Evolutionary conservation across 2,329 filamentous ascomycete species (phyloP).

Genomic region (Colletotrichum gigasporum): DNA sequence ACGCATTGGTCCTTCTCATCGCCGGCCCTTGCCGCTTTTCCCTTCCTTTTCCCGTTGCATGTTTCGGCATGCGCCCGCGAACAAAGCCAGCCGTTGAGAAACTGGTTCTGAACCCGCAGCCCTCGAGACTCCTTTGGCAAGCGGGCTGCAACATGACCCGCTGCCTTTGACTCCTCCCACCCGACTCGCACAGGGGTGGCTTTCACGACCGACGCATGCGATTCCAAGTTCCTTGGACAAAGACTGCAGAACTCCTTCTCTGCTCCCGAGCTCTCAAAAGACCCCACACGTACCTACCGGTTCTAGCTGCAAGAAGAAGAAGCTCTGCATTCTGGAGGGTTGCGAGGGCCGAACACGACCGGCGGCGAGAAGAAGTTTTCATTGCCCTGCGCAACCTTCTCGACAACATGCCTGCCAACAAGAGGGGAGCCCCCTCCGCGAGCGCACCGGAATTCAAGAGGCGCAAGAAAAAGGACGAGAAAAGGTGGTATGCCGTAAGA

Average conservation of each 20-base stretch:
- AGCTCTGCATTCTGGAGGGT: slow-evolving; percentile 2
- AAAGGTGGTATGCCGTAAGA: slow-evolving; percentile 73
- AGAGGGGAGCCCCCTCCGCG: slow-evolving; percentile 17
- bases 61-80: slow-evolving; percentile 25
- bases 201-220: slow-evolving; percentile 24
- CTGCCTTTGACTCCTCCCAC: slow-evolving; percentile 27
- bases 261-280: not conserved
- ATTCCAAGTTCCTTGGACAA: slow-evolving; percentile 20
- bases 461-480: slow-evolving; percentile 57
- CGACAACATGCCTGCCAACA: slow-evolving; percentile 28
- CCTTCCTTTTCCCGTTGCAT: slow-evolving; percentile 8
- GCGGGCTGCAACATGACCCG: slow-evolving; percentile 8
- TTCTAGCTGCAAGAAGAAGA: not conserved
- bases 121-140: not conserved
- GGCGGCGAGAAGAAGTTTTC: not conserved
- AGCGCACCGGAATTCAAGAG: slow-evolving; percentile 47
- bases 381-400: not conserved
- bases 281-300: not conserved
- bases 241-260: not conserved
- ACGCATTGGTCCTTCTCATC: slow-evolving; percentile 19
- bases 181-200: slow-evolving; percentile 20
- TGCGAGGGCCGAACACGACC: not conserved
- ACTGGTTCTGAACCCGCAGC: not conserved
- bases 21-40: slow-evolving; percentile 19
- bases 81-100: slow-evolving; percentile 19